These are phyloP conservation scores for Melanogaster broomeanus DNA, from an alignment of 768 basidiomycete genomes.

Conservation along the genomic window DNA sequence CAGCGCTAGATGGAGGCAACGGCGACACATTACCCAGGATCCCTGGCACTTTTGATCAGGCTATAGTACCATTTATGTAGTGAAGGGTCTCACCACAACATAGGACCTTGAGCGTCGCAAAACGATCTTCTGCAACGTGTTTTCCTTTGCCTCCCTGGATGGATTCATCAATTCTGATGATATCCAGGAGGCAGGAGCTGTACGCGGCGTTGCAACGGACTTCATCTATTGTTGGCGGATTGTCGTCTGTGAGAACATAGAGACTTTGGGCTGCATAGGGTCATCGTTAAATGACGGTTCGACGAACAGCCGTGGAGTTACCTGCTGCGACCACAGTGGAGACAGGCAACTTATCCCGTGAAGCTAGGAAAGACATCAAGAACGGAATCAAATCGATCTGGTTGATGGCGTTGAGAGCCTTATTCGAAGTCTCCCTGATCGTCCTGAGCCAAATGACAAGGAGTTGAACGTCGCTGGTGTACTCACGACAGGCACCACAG, in stretches of 20 bases:
- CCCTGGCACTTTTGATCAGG: slow-evolving; percentile 42
- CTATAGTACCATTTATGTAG: neutral
- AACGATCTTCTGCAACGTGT: slow-evolving; percentile 48
- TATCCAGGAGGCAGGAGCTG: slow-evolving; percentile 63
- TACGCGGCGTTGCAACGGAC: slow-evolving; percentile 62
- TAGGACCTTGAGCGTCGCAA: slow-evolving; percentile 60
- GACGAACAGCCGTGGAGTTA: slow-evolving; percentile 30
- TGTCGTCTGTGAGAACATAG: slow-evolving; percentile 93
- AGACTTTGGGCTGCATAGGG: slow-evolving; percentile 74
- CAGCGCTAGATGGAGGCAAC: slow-evolving; percentile 64
- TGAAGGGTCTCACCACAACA: slow-evolving; percentile 56
- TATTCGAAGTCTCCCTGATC: slow-evolving; percentile 86
- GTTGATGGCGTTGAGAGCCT: slow-evolving; percentile 79
- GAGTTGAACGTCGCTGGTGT: neutral
- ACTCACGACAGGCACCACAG: slow-evolving; percentile 96
- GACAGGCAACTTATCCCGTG: slow-evolving; percentile 66
- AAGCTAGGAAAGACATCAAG: slow-evolving; percentile 84
- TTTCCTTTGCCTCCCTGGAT: slow-evolving; percentile 40
- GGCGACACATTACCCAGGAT: slow-evolving; percentile 78
- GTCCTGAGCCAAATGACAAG: slow-evolving; percentile 18
- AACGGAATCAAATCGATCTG: slow-evolving; percentile 77
- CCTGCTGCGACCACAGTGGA: slow-evolving; percentile 81
- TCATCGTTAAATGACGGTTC: neutral
- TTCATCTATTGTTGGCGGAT: slow-evolving; percentile 68
- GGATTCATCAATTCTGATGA: slow-evolving; percentile 44